These are phyloP conservation scores for Kalaharituber pfeilii DNA, from an alignment of 2,329 filamentous ascomycete genomes.

Conservation along the genomic window DNA sequence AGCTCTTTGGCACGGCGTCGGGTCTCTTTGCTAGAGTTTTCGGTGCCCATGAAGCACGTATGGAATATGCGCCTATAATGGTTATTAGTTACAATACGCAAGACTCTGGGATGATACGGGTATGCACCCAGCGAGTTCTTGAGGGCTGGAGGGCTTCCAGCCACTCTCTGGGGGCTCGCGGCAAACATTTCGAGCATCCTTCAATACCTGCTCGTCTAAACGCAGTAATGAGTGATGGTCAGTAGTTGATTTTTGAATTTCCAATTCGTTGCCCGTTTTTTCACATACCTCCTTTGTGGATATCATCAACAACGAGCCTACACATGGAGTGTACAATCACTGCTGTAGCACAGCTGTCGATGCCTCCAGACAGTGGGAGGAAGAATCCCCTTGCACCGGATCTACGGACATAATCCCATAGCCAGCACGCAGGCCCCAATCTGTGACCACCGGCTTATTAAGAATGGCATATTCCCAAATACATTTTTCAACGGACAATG, in stretches of 20 bases:
- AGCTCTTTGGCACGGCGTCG: constrained; percentile 35
- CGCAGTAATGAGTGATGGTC: too few relatives aligned
- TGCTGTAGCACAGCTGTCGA: constrained; percentile 40
- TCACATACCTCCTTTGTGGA: constrained; percentile 29
- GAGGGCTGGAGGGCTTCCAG: constrained; percentile 37
- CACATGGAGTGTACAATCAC: constrained; percentile 36
- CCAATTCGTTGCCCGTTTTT: too few relatives aligned
- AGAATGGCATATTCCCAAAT: neutral
- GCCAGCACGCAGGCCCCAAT: constrained; percentile 45
- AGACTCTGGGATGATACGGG: neutral
- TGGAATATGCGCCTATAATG: constrained; percentile 38
- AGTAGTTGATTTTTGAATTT: too few relatives aligned
- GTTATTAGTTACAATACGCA: too few relatives aligned
- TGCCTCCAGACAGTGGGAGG: constrained; percentile 41
- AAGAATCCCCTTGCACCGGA: constrained; percentile 38
- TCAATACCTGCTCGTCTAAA: constrained; percentile 36
- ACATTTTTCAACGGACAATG: neutral
- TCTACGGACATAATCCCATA: constrained; percentile 46
- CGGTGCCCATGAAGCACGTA: constrained; percentile 55
- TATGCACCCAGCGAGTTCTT: constrained; percentile 38
- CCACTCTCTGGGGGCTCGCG: constrained; percentile 32
- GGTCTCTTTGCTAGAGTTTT: constrained; percentile 49
- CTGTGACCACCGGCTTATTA: neutral
- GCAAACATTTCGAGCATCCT: constrained; percentile 36
- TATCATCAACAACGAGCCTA: constrained; percentile 37